Base-by-base conservation (phyloP, 1,284 basidiomycete species). In the Sanguinoderma infundibulare region DNA sequence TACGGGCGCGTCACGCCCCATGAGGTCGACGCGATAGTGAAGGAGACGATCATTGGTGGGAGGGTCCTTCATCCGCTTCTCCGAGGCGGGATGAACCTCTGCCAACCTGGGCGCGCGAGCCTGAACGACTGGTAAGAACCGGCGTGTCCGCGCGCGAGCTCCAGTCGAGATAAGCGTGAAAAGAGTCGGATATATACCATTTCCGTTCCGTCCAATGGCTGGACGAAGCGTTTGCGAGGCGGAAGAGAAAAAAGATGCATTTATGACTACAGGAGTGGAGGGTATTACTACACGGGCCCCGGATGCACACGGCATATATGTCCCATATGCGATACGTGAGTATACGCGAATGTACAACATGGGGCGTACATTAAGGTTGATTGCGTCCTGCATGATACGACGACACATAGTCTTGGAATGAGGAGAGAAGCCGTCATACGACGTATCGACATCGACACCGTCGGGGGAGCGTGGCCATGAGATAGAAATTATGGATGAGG, bases 1-100 rank as follows among this genome's bases (percentile, higher is more conserved):
- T 98, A 98, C 71, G 96, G 96, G n/a, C 89, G 96, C 35, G 94
- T 97, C 2, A 90, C 91, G 39, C 89, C 95, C 10, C 91, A 95
- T 71, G 91, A 96, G 70, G 90, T 95, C 50, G 90, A 93, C 51
- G 83, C 89, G 5, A 90, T 98, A 56, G 95, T 98, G 46, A 83
- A 88, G 69, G 89, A 94, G 68, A 98, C 96, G 8, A 88, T 98
- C 59, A 81, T 95, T 59, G 81, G 86, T 14, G 96, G 96, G 3
- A 85, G 89, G 71, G 82, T 98, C 47, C 83, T 98, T 15, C 90
- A 94, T 1, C 86, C 90, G 10, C 82, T 98, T 12, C 81, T 98
- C 50, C 85, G 96, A 6, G 94, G 92, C 12, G 96, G 94, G 1
- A 74, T 92, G 55, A 92, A 94, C 71, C 81, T 96, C 61, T 78